These are phyloP conservation scores for Exophiala sp. DNA, from an alignment of 2,329 filamentous ascomycete genomes.

Conservation along the genomic window DNA sequence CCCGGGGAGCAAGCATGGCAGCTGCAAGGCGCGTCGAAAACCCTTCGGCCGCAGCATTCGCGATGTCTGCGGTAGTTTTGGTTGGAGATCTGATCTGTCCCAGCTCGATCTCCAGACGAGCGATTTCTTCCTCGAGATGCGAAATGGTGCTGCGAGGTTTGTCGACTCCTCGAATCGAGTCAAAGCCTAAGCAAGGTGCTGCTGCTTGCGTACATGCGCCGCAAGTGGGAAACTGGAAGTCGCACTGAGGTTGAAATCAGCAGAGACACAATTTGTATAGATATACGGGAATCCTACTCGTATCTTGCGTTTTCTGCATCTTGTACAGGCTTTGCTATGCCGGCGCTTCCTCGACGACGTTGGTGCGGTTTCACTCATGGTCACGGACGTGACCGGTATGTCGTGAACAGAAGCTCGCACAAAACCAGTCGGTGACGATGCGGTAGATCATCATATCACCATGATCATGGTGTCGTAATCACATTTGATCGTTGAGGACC, in stretches of 20 bases:
- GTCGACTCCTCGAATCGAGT: slow-evolving; percentile 15
- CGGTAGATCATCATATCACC: too few relatives aligned
- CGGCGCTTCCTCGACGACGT: slow-evolving; percentile 1
- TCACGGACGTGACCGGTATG: background rate
- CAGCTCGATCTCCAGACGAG: slow-evolving; percentile 28
- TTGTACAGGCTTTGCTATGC: slow-evolving; percentile 18
- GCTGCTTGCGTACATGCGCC: slow-evolving; percentile 25
- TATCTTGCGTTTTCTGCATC: slow-evolving; percentile 22
- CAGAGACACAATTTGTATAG: background rate
- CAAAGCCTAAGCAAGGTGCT: slow-evolving; percentile 26
- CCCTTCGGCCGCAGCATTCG: background rate
- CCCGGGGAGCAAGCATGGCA: background rate
- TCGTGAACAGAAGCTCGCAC: background rate
- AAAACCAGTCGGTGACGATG: too few relatives aligned
- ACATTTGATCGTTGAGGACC: too few relatives aligned
- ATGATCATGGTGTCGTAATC: too few relatives aligned
- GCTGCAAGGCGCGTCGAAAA: background rate
- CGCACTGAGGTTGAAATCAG: slow-evolving; percentile 13
- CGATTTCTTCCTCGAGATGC: slow-evolving; percentile 30
- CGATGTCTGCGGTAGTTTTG: background rate
- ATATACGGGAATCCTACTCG: slow-evolving; percentile 2
- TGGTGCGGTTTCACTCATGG: background rate
- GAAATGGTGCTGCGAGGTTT: slow-evolving; percentile 30
- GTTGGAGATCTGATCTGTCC: background rate
- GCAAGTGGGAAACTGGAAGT: slow-evolving; percentile 23